Percentiles rank a stretch among this genome's conserved stretches.
Evolutionary conservation across 352 stramenopile genomes (phyloP).

Genomic region (Pythium sp.): DNA sequence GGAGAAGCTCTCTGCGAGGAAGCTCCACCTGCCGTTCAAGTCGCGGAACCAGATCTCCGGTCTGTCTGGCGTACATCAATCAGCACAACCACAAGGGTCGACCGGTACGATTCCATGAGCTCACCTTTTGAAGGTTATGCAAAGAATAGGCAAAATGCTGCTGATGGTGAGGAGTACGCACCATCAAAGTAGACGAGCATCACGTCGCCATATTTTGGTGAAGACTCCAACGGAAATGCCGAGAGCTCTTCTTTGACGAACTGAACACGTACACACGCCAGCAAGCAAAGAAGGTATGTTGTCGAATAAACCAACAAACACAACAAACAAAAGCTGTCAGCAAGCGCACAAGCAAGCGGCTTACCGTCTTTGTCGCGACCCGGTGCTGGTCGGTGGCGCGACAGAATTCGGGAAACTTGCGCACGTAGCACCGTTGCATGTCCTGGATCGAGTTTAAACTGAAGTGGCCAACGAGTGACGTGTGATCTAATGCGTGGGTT

Average conservation of each 20-base stretch:
- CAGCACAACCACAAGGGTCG: no score
- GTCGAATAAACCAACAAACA: background rate
- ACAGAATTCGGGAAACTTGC: slow-evolving; percentile 35
- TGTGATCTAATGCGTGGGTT: slow-evolving; percentile 24
- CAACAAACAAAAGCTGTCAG: background rate
- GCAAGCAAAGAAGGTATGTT: background rate
- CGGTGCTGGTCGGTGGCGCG: slow-evolving; percentile 38
- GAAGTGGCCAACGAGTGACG: slow-evolving; percentile 65
- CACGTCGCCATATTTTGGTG: slow-evolving; percentile 56
- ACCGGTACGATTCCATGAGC: no score
- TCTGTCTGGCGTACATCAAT: slow-evolving; percentile 20
- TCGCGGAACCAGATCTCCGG: slow-evolving; percentile 71
- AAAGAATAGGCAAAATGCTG: no score
- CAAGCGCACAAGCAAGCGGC: background rate
- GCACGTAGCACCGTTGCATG: slow-evolving; percentile 38
- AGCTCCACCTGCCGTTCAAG: slow-evolving; percentile 58
- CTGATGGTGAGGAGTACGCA: no score
- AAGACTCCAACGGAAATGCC: slow-evolving; percentile 55
- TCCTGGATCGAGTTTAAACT: slow-evolving; percentile 58
- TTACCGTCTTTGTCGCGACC: slow-evolving; percentile 23
- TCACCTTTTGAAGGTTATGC: no score
- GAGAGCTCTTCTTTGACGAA: slow-evolving; percentile 27
- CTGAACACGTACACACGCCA: background rate
- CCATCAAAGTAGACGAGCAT: slow-evolving; percentile 42
- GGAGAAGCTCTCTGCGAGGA: slow-evolving; percentile 61